These are phyloP conservation scores for Morella rubra DNA, from an alignment of 306 rosid genomes.

Conservation along the genomic window DNA sequence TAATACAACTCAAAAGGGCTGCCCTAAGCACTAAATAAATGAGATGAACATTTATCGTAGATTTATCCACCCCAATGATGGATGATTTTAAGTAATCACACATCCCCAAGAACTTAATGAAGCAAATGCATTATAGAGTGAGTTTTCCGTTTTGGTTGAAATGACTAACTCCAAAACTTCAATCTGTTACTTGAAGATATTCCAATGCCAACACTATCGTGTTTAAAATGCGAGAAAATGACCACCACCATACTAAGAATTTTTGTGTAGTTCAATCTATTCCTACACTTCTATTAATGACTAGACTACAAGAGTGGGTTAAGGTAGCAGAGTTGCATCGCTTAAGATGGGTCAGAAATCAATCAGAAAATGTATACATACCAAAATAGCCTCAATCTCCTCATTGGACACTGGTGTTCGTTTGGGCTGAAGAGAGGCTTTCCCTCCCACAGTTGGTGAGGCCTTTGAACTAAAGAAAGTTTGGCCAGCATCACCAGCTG, in stretches of 20 bases:
- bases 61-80: neutral
- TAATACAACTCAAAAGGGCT: neutral
- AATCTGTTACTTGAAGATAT: too few species aligned
- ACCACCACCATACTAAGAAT: neutral
- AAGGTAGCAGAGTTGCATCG: neutral
- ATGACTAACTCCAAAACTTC: neutral
- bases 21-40: neutral
- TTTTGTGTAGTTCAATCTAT: neutral
- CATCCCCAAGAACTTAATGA: neutral
- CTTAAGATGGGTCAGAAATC: neutral
- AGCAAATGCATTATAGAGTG: neutral
- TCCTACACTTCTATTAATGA: neutral
- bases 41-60: neutral
- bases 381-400: slow-evolving; percentile 95
- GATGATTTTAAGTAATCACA: neutral
- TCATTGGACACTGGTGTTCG: slow-evolving; percentile 81
- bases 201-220: neutral
- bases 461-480: slow-evolving; percentile 51
- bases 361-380: slow-evolving; percentile 31
- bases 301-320: neutral
- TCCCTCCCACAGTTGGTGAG: slow-evolving; percentile 61
- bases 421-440: slow-evolving; percentile 91
- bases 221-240: neutral
- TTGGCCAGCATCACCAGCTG: slow-evolving; percentile 35
- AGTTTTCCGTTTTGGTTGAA: neutral